Evolutionary conservation across 2,329 filamentous ascomycete species (phyloP).

Genomic region (Fusarium gaditjirri): DNA sequence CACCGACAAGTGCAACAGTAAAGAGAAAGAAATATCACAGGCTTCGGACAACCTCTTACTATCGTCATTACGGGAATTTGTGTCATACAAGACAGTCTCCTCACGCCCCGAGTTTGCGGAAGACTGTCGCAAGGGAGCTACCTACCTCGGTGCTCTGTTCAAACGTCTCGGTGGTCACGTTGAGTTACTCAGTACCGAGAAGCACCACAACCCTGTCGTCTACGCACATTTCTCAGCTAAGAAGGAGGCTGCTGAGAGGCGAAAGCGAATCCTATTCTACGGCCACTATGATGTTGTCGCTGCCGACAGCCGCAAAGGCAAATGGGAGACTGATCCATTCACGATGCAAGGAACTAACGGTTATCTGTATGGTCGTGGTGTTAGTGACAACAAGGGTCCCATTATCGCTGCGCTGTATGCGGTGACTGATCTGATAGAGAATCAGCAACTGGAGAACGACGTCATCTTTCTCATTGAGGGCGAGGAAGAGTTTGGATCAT

Average conservation of each 20-base stretch:
- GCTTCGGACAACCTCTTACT: conserved; percentile 65
- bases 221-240: conserved; percentile 88
- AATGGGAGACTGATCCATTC: conserved; percentile 91
- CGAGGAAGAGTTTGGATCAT: conserved; percentile 93
- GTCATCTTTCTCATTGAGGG: conserved; percentile 96
- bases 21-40: conserved; percentile 54
- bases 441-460: conserved; percentile 86
- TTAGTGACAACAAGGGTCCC: conserved; percentile 97
- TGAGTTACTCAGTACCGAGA: conserved; percentile 86
- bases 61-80: conserved; percentile 83
- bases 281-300: conserved; percentile 98
- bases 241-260: conserved; percentile 68
- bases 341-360: conserved; percentile 89
- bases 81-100: conserved; percentile 92
- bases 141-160: conserved; percentile 89
- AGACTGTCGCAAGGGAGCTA: conserved; percentile 92
- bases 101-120: conserved; percentile 86
- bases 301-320: conserved; percentile 82
- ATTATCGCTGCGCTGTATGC: conserved; percentile 95
- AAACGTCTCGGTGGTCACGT: conserved; percentile 91
- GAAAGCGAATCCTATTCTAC: conserved; percentile 94
- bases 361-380: conserved; percentile 94
- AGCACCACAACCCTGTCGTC: conserved; percentile 89
- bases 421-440: conserved; percentile 86
- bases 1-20: conserved; percentile 48